Evolutionary conservation across 164 flowering plant species (phyloP).

Genomic region (Chimonanthus praecox): DNA sequence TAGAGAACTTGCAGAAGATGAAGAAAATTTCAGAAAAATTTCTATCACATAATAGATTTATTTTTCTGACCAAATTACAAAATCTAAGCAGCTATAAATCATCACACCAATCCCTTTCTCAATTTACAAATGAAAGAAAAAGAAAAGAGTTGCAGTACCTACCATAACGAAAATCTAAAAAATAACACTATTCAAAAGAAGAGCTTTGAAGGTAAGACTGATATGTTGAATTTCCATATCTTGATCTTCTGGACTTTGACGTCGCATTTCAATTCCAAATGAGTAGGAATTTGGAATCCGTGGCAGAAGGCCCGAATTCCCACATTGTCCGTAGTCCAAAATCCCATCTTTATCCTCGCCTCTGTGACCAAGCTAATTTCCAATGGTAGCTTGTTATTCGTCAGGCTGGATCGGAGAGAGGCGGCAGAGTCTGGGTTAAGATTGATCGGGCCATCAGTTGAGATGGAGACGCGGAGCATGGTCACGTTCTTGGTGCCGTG

Average conservation of each 20-base stretch:
- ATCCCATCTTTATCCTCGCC: conserved; percentile 60
- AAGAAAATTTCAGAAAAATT: too few species aligned
- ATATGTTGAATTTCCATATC: conserved; percentile 46
- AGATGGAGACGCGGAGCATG: conserved; percentile 17
- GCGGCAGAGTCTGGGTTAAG: conserved; percentile 24
- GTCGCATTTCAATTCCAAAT: conserved; percentile 33
- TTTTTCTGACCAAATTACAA: background rate
- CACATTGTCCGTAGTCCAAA: conserved; percentile 47
- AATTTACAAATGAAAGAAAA: background rate
- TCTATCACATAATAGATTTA: background rate
- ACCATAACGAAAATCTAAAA: background rate
- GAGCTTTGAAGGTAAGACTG: background rate
- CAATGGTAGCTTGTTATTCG: conserved; percentile 50
- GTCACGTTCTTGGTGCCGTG: conserved; percentile 47
- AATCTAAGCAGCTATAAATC: background rate
- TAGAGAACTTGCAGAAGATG: too few species aligned
- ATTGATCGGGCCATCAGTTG: conserved; percentile 8
- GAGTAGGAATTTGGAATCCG: conserved; percentile 23
- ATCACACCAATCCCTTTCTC: background rate
- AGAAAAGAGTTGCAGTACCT: background rate
- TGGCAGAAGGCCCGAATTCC: conserved; percentile 51
- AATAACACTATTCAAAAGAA: background rate
- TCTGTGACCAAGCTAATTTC: conserved; percentile 54
- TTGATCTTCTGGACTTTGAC: conserved; percentile 48
- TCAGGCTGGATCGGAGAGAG: conserved; percentile 36